Percentiles rank a stretch among this genome's conserved stretches.
These are phyloP conservation scores for Arctostaphylos glauca DNA, from an alignment of 148 eudicot species.

Conservation along the genomic window DNA sequence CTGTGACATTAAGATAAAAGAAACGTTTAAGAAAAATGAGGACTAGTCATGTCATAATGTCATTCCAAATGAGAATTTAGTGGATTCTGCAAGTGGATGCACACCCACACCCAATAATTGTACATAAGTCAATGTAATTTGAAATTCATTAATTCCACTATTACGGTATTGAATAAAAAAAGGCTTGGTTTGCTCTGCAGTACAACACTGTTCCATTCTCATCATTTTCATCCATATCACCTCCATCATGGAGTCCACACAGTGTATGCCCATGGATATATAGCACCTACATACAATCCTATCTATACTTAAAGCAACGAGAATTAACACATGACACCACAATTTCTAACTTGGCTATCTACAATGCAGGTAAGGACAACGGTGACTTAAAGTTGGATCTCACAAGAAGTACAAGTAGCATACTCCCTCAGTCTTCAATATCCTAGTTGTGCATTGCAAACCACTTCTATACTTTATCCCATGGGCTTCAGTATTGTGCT, in stretches of 20 bases:
- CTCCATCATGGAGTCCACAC: background rate
- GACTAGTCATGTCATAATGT: background rate
- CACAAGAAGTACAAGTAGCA: conserved; percentile 47
- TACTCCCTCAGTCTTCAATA: conserved; percentile 93
- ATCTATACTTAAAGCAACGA: background rate
- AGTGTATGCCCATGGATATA: background rate
- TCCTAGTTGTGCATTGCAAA: conserved; percentile 77
- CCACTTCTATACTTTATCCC: conserved; percentile 75
- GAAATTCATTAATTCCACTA: background rate
- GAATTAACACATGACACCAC: background rate
- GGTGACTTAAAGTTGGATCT: conserved; percentile 25
- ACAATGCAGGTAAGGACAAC: background rate
- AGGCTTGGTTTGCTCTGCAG: background rate
- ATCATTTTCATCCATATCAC: background rate
- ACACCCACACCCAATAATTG: background rate
- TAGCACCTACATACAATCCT: background rate
- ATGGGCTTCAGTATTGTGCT: conserved; percentile 73
- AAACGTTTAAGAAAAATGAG: background rate
- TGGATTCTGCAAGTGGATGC: background rate
- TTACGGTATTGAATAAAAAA: background rate
- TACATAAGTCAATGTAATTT: background rate
- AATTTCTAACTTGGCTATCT: background rate
- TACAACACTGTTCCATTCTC: background rate
- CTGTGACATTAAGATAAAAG: background rate
- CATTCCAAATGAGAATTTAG: background rate